Conservation (phyloP, 2,329 filamentous ascomycete genomes). For the Epichloe bromicola region DNA sequence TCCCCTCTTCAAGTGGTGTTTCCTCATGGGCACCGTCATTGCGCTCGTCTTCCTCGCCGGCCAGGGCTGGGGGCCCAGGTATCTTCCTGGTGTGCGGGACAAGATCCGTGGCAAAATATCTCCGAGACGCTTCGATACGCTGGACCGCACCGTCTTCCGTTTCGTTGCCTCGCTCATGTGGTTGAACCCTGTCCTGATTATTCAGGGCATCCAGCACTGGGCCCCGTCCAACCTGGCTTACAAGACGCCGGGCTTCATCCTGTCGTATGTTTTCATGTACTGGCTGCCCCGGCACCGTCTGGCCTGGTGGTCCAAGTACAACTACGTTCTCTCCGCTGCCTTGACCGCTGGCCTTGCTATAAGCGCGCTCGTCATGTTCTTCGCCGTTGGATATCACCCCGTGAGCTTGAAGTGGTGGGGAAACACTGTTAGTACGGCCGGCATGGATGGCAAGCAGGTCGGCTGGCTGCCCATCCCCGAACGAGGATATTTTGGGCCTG, state of each 20-base stretch:
- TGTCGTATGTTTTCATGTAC: slow-evolving; percentile 27
- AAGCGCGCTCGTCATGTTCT: slow-evolving; percentile 29
- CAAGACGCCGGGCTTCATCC: slow-evolving; percentile 28
- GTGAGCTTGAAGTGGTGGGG: slow-evolving; percentile 30
- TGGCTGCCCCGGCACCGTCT: slow-evolving; percentile 22
- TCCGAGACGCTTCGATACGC: slow-evolving; percentile 17
- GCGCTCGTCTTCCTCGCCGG: slow-evolving; percentile 20
- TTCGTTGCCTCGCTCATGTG: slow-evolving; percentile 25
- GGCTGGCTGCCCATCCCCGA: slow-evolving; percentile 11
- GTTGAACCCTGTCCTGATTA: slow-evolving; percentile 27
- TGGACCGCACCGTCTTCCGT: slow-evolving; percentile 25
- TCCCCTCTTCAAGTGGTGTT: slow-evolving; percentile 27
- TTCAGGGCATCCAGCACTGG: slow-evolving; percentile 31
- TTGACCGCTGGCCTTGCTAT: slow-evolving; percentile 29
- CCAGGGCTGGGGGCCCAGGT: slow-evolving; percentile 7
- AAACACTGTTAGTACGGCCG: slow-evolving; percentile 17
- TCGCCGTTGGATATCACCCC: slow-evolving; percentile 21
- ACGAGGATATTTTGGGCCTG: slow-evolving; percentile 16
- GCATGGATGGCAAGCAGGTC: slow-evolving; percentile 11
- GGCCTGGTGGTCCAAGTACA: slow-evolving; percentile 34
- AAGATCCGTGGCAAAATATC: slow-evolving; percentile 17
- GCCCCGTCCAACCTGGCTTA: slow-evolving; percentile 29
- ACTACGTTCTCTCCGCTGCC: slow-evolving; percentile 30
- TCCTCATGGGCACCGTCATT: slow-evolving; percentile 26
- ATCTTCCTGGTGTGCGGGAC: slow-evolving; percentile 18